phyloP scores from a whole-genome alignment of 495 filamentous ascomycete genomes.

The Daldinia concentrica region DNA sequence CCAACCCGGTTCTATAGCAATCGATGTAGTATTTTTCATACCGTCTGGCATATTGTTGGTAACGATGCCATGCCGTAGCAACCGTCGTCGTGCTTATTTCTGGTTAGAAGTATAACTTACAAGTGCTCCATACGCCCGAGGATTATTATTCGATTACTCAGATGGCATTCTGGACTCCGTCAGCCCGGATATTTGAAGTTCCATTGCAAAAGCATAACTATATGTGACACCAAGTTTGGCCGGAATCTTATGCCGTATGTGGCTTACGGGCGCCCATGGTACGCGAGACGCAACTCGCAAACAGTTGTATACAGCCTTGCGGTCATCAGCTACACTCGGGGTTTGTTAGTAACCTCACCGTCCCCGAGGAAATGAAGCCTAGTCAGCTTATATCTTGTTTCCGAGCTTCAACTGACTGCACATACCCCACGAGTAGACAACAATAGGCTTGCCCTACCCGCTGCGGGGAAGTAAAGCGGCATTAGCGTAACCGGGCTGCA shows the following conservation, averaged over 20 bases:
- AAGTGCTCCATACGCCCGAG: background rate
- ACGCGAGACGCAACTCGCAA: conserved; percentile 8
- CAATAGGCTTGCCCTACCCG: conserved; percentile 19
- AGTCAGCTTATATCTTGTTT: conserved; percentile 36
- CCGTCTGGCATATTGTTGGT: background rate
- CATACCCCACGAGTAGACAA: conserved; percentile 20
- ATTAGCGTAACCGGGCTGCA: conserved; percentile 34
- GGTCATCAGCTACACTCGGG: conserved; percentile 10
- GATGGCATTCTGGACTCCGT: conserved; percentile 11
- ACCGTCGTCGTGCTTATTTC: background rate
- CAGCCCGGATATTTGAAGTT: conserved; percentile 3
- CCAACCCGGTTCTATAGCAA: background rate
- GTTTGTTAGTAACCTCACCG: conserved; percentile 10
- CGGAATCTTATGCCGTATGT: conserved; percentile 34
- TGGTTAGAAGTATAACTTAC: conserved; percentile 1
- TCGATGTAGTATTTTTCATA: conserved; percentile 8
- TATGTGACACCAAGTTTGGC: conserved; percentile 4
- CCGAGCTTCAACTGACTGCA: conserved; percentile 11
- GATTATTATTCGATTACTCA: conserved; percentile 24
- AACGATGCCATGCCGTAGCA: background rate
- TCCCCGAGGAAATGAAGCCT: background rate
- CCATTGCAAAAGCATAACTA: conserved; percentile 1
- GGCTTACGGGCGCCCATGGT: conserved; percentile 15
- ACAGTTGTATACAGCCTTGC: conserved; percentile 20
- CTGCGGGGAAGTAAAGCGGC: conserved; percentile 32